Conservation (phyloP, 2,329 filamentous ascomycete genomes). For the Capronia epimyces region DNA sequence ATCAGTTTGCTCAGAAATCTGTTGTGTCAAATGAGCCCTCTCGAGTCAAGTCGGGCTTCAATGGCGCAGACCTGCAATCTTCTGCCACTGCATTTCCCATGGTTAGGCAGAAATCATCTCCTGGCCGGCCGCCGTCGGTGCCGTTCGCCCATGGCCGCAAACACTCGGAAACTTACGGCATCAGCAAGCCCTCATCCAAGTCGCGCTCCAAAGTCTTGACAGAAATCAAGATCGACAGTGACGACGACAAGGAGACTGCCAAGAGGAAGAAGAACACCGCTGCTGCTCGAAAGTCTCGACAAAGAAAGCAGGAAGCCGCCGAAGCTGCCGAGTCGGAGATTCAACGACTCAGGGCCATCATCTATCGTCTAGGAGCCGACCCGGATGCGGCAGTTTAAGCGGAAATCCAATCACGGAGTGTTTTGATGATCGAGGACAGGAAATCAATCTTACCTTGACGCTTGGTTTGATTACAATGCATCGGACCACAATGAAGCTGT, state of each 20-base stretch:
- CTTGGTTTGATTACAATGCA: constrained; percentile 12
- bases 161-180: constrained; percentile 62
- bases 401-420: not conserved
- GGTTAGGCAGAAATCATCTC: constrained; percentile 33
- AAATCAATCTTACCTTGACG: not conserved
- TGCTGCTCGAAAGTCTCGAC: constrained; percentile 80
- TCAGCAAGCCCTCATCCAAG: constrained; percentile 45
- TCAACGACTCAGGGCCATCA: constrained; percentile 24
- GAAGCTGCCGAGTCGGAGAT: constrained; percentile 58
- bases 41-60: constrained; percentile 14
- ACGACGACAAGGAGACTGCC: constrained; percentile 66
- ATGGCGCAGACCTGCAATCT: constrained; percentile 8
- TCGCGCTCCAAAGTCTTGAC: constrained; percentile 73
- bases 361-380: constrained; percentile 26
- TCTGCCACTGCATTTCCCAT: constrained; percentile 20
- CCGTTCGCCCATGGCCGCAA: constrained; percentile 46
- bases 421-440: not conserved
- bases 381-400: constrained; percentile 20
- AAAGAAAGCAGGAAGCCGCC: constrained; percentile 70
- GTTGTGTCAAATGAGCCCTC: constrained; percentile 29
- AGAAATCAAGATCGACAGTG: constrained; percentile 65
- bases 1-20: constrained; percentile 29
- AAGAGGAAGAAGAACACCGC: constrained; percentile 87
- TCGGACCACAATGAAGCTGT: constrained; percentile 23
- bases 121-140: constrained; percentile 34